Conservation (phyloP, 2,329 filamentous ascomycete genomes). For the Lanzia echinophila region DNA sequence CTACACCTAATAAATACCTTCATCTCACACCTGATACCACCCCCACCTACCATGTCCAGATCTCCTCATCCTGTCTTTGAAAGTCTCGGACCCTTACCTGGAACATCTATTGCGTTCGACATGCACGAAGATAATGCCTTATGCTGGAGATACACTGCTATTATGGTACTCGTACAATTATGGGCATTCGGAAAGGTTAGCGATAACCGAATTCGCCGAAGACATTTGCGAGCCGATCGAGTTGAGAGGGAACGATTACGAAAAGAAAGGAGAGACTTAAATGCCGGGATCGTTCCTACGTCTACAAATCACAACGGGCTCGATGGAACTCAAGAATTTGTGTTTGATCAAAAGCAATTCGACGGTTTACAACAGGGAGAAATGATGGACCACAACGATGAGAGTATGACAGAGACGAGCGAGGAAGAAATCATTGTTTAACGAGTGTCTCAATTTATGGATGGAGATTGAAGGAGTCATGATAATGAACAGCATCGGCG, state of each 20-base stretch:
- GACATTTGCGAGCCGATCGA: slow-evolving; percentile 18
- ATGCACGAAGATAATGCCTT: slow-evolving; percentile 32
- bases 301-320: background rate
- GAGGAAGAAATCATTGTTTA: slow-evolving; percentile 18
- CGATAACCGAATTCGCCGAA: slow-evolving; percentile 22
- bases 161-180: slow-evolving; percentile 35
- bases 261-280: slow-evolving; percentile 6
- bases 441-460: background rate
- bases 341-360: background rate
- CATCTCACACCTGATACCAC: slow-evolving; percentile 30
- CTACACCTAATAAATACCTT: slow-evolving; percentile 35
- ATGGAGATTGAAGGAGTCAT: background rate
- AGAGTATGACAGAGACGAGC: slow-evolving; percentile 14
- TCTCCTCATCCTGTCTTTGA: slow-evolving; percentile 28
- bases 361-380: background rate
- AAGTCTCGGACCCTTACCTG: slow-evolving; percentile 26
- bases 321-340: background rate
- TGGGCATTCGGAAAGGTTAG: slow-evolving; percentile 30
- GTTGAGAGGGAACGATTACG: slow-evolving; percentile 16
- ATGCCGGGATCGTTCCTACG: background rate
- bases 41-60: slow-evolving; percentile 23
- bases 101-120: slow-evolving; percentile 30
- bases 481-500: background rate
- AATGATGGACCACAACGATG: background rate
- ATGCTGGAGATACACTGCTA: slow-evolving; percentile 34